These are phyloP conservation scores for Dactylellina haptotyla DNA, from an alignment of 2,329 filamentous ascomycete species.

Conservation along the genomic window DNA sequence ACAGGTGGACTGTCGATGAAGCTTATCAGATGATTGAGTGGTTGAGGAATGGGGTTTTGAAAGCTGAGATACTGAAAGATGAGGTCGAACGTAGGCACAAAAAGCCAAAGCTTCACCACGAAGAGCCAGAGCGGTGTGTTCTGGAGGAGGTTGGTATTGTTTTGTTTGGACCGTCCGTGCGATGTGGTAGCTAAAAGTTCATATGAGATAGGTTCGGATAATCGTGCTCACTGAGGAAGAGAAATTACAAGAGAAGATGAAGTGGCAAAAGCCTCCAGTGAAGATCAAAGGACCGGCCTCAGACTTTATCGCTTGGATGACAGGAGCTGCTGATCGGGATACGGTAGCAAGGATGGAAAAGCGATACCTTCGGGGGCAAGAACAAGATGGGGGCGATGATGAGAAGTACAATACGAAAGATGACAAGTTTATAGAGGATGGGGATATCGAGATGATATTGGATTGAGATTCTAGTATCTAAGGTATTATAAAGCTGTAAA, in stretches of 20 bases:
- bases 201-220: slow-evolving; percentile 4
- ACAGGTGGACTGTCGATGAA: slow-evolving; percentile 24
- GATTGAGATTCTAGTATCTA: too few species aligned
- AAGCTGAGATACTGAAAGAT: slow-evolving; percentile 10
- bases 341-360: neutral
- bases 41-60: slow-evolving; percentile 15
- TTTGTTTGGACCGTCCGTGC: neutral
- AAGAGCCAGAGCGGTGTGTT: neutral
- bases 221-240: slow-evolving; percentile 9
- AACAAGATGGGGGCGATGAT: neutral
- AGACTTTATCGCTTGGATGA: slow-evolving; percentile 34
- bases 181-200: neutral
- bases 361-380: neutral
- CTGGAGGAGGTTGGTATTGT: slow-evolving; percentile 14
- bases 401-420: neutral
- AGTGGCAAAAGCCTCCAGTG: slow-evolving; percentile 12
- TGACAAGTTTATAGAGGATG: too few species aligned
- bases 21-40: slow-evolving; percentile 5
- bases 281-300: slow-evolving; percentile 32
- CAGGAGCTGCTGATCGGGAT: slow-evolving; percentile 1
- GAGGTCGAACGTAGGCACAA: neutral
- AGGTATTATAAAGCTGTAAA: too few species aligned
- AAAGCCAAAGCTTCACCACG: neutral
- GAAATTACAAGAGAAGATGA: neutral
- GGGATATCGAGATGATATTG: too few species aligned